These are phyloP conservation scores for Mortierella sp. DNA, from an alignment of 371 early-diverging fungal genomes.

Conservation along the genomic window DNA sequence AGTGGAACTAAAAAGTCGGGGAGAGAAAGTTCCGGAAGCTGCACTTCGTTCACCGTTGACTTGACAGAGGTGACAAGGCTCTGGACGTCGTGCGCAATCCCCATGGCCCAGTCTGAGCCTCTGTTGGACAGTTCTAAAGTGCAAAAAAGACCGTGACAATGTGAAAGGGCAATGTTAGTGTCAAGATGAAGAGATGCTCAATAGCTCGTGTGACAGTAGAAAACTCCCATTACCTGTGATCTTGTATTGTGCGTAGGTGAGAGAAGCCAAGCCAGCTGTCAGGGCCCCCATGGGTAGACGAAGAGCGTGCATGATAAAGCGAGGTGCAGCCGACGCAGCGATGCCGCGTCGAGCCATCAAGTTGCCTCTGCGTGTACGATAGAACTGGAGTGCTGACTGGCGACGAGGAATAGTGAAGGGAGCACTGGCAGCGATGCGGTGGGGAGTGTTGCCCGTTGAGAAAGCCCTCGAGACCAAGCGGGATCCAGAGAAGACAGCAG, in stretches of 20 bases:
- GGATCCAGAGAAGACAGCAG: slow-evolving; percentile 26
- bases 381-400: slow-evolving; percentile 32
- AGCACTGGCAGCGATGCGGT: slow-evolving; percentile 4
- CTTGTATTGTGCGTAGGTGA: slow-evolving; percentile 64
- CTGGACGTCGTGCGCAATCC: slow-evolving; percentile 41
- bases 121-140: slow-evolving; percentile 50
- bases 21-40: slow-evolving; percentile 37
- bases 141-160: too few relatives aligned
- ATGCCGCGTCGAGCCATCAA: slow-evolving; percentile 42
- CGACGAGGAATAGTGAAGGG: slow-evolving; percentile 49
- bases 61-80: slow-evolving; percentile 37
- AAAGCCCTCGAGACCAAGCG: slow-evolving; percentile 44
- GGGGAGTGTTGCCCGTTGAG: slow-evolving; percentile 15
- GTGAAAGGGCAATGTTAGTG: too few relatives aligned
- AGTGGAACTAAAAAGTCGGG: slow-evolving; percentile 52
- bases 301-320: slow-evolving; percentile 56
- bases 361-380: slow-evolving; percentile 22
- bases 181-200: too few relatives aligned
- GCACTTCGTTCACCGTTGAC: slow-evolving; percentile 40
- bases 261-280: slow-evolving; percentile 56
- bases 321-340: slow-evolving; percentile 54
- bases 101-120: slow-evolving; percentile 51
- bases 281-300: slow-evolving; percentile 68
- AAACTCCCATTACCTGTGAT: slow-evolving; percentile 58
- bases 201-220: neutral